phyloP scores from a whole-genome alignment of 2,329 filamentous ascomycete species.

The Fusarium anthophilum region DNA sequence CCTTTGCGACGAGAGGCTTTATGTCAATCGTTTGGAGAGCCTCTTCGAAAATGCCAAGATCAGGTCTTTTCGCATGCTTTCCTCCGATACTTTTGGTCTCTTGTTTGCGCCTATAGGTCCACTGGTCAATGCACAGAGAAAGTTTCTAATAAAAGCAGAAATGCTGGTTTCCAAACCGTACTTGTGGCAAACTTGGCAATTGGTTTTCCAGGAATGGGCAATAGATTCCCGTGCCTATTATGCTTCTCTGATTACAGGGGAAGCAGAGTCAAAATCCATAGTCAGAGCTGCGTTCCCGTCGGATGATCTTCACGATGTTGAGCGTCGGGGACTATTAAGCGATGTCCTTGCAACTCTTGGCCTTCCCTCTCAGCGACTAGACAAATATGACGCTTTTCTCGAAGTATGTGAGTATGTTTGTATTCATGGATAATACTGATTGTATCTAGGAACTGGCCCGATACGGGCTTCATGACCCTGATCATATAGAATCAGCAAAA shows the following conservation, averaged over 20 bases:
- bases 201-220: neutral
- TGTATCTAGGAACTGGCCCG: rapidly evolving
- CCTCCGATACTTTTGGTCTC: rapidly evolving
- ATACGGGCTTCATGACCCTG: rapidly evolving
- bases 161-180: rapidly evolving
- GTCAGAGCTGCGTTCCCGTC: neutral
- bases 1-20: neutral
- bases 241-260: rapidly evolving
- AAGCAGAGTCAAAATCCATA: neutral
- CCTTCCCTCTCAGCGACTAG: rapidly evolving
- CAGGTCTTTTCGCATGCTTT: rapidly evolving
- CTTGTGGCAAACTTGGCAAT: rapidly evolving
- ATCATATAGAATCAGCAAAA: rapidly evolving
- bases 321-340: rapidly evolving
- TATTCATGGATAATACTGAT: rapidly evolving
- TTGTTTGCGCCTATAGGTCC: rapidly evolving
- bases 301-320: rapidly evolving
- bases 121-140: rapidly evolving
- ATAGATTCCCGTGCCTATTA: rapidly evolving
- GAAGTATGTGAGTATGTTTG: rapidly evolving
- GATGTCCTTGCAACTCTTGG: rapidly evolving
- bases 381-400: rapidly evolving
- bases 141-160: neutral
- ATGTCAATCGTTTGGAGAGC: rapidly evolving
- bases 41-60: rapidly evolving